Conservation (phyloP, 768 basidiomycete genomes). For the Auricularia auricula-judae region DNA sequence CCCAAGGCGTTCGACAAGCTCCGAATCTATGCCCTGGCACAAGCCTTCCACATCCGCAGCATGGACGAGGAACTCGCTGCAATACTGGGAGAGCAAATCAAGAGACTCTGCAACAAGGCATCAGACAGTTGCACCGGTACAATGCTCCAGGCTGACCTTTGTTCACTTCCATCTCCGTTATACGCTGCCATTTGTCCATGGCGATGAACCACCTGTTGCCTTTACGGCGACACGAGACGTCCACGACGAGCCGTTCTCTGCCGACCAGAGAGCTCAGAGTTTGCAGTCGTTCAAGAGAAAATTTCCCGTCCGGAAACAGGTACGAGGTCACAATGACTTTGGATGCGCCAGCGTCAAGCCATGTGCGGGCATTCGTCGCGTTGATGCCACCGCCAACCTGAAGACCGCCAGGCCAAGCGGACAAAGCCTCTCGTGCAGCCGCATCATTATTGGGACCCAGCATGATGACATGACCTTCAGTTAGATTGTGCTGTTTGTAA, state of each 20-base stretch:
- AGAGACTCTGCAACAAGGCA: slow-evolving; percentile 49
- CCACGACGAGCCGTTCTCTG: slow-evolving; percentile 83
- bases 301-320: slow-evolving; percentile 77
- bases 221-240: slow-evolving; percentile 79
- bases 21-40: slow-evolving; percentile 91
- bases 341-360: slow-evolving; percentile 82
- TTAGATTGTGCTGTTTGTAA: slow-evolving; percentile 56
- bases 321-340: slow-evolving; percentile 98
- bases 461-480: slow-evolving; percentile 94
- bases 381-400: slow-evolving; percentile 94
- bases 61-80: slow-evolving; percentile 92
- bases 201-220: slow-evolving; percentile 78
- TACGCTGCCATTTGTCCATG: slow-evolving; percentile 97
- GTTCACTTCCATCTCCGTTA: slow-evolving; percentile 89
- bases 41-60: slow-evolving; percentile 98
- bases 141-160: slow-evolving; percentile 39
- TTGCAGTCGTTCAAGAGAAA: slow-evolving; percentile 63
- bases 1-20: slow-evolving; percentile 71
- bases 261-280: slow-evolving; percentile 54
- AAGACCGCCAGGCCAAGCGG: slow-evolving; percentile 79
- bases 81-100: slow-evolving; percentile 63
- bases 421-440: slow-evolving; percentile 77
- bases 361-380: slow-evolving; percentile 63
- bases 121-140: background rate
- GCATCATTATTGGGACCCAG: slow-evolving; percentile 75